Base-by-base conservation (phyloP, 805 yeast species). In the Schwanniomyces yamadae region DNA sequence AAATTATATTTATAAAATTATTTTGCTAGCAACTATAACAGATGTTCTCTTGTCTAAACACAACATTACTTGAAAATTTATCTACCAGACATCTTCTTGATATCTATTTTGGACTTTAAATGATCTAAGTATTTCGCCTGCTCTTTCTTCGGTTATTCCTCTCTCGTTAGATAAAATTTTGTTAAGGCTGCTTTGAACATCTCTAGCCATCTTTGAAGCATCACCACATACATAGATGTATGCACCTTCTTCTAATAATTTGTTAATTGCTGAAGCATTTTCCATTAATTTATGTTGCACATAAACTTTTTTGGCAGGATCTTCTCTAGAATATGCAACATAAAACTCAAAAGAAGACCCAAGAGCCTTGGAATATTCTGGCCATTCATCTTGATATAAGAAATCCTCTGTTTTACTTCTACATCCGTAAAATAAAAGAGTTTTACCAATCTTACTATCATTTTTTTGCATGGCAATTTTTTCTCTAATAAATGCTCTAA, bases 31-130 rank as follows among this genome's bases (percentile, higher is more conserved):
- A 20, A 4, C 13, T 15, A 15, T 4, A 4, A 26, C 4, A 26
- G 3, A 12, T 10, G n/a, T 22, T 22, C n/a, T 22, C 24, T 22
- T 10, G 10, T 10, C n/a, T 10, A 5, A 10, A 22, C 12, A 24
- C 14, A 9, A 5, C 12, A 24, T 23, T 23, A 5, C 25, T 23
- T 5, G 12, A 9, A 23, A 6, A 34, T n/a, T 12, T 6, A 26
- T n/a, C 50, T 69, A 91, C 99, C 99, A 91, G 10, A 91, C 96
- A 72, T 91, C 99, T 66, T 93, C 98, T 68, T 91, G 99, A 62
- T 89, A 91, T 63, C 83, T 79, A 58, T 90, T 91, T 50, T 84
- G 82, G 17, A 86, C 79, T 60, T 85, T 86, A 67, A 84, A 75
- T 45, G 81, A 75, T 66, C 87, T 85, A 41, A 88, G 74, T 54